Evolutionary conservation across 495 filamentous ascomycete species (phyloP), one percentile per base, ranked within the genome.

Genomic region (Penicillium flavigenum): DNA sequence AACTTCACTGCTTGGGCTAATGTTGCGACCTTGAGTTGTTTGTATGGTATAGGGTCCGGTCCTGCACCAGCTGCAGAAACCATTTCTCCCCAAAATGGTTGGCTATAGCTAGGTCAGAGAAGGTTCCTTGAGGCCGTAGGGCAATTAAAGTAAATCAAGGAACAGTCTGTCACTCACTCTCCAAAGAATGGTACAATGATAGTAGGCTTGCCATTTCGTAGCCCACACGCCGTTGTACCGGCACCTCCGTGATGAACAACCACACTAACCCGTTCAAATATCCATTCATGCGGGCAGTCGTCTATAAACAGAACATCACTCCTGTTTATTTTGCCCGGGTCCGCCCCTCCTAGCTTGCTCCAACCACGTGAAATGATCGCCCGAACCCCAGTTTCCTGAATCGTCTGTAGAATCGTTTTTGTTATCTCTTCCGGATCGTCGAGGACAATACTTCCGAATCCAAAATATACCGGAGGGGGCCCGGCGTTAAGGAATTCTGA

Each of bases 21-120:
- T 26, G 76, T 82, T 46, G 90, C 82, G 2, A 74, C 78, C 4
- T 78, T 87, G 0, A 92, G 71, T 2, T 76, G 68, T 67, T 90
- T 89, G 66, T 82, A 77, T 1, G 83, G 82, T 51, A 88, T 86
- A 0, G 86, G 86, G 0, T 70, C 57, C 1, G 86, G 86, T 3
- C 86, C 86, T 1, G 84, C 85, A n/a, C 85, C 84, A 14, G 84
- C 79, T 51, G 68, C 16, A 9, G 61, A 56, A 16, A 91, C 77
- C 85, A 90, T 90, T 2, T 74, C 61, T 4, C 88, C 90, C 90
- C 90, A 94, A 68, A 93, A 94, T 22, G 82, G 79, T 69, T 94
- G 90, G 61, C 58, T 68, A 22, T 7, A 38, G 5, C 6, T n/a
- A 7, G 34, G 14, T 38, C 14, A 38, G 34, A n/a, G 4, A 38